Evolutionary conservation across 257 asterid species (phyloP), one percentile per base, ranked within the genome.

Genomic region (Nicotiana benthamiana): DNA sequence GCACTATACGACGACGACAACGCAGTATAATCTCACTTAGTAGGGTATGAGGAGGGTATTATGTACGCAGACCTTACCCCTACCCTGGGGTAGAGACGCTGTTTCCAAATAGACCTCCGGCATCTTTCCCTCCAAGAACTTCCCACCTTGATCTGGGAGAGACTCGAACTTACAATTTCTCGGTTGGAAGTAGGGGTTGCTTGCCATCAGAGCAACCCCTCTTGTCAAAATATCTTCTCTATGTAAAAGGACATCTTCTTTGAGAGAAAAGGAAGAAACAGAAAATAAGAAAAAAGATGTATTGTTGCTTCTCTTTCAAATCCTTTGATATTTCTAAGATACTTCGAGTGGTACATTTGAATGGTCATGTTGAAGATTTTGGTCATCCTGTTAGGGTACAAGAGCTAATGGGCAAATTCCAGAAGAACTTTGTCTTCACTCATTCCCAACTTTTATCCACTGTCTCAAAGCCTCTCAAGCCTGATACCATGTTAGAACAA

Each of bases 331-430:
- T 43, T 20, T 43, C 65, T 59, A 87, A 74, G 28, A 83, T 3
- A 81, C 85, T 86, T 11, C 79, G 88, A 80, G 79, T 91, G 15
- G 87, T 91, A 6, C 84, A 86, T 12, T 48, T 89, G 1, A 86
- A 89, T 54, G 95, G 95, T 9, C 48, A 59, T 30, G 79, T 88
- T 0, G 91, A 89, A 24, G 88, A 87, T 61, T 84, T 86, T 10
- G 87, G 84, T 28, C 66, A 81, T 48, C 91, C 91, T 1, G 81
- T 88, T 53, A 85, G 88, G 6, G 91, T 84, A 10, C 84, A 77
- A 32, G 88, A 89, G 80, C 83, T 91, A 12, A 86, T 82, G 8
- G 88, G 86, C 1, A 83, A 80, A 32, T 68, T 88, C 46, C 61
- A 80, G 3, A 84, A 80, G 9, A 88, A 88, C 66, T 85, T 91